Base-by-base conservation (phyloP, 2,329 filamentous ascomycete genomes). In the Diaporthe batatas region DNA sequence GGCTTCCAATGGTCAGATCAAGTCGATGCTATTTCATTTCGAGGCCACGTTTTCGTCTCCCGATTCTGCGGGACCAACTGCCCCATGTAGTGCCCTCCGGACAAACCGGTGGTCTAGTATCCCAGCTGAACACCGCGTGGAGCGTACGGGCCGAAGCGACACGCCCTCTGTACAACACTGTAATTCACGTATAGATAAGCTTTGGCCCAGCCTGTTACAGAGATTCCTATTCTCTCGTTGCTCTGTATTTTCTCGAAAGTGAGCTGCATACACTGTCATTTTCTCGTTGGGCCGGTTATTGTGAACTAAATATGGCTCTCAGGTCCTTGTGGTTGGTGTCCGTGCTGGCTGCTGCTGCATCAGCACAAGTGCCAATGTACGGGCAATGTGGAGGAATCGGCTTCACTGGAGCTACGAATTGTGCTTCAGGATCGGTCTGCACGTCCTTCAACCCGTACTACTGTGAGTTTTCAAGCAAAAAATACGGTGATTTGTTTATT, bases 291-390 rank as follows among this genome's bases (percentile, higher is more conserved):
- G 2, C 11, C 8, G 7, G 6, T 2, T 7, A 23, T 6, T 21
- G 10, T 39, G 18, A 2, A 44, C 12, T 25, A 21, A 64, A 23
- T 4, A 74, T 74, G 72, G 64, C 65, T 5, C 29, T 47, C 11
- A 64, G 29, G 3, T 32, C 36, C 25, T 23, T 72, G 0, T 70
- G 39, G 21, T 10, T 74, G 23, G 34, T 36, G 18, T 53, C 65
- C 42, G 14, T 64, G 21, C 10, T 74, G 23, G 3, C 62, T 54
- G 64, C 34, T n/a, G 23, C 34, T 21, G 70, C 29, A n/a, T 64
- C 44, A 25, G 72, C 72, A 36, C 62, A 74, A 32, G 80, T 81
- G 34, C 74, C 68, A 11, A 25, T 74, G 10, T 74, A 70, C 34
- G 73, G 58, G 14, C 73, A 74, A 36, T 74, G 73, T 49, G 73